A percentile compares a stretch with the other conserved stretches of the same genome.
phyloP scores from a whole-genome alignment of 257 asterid genomes.

The Capsicum rhomboideum region DNA sequence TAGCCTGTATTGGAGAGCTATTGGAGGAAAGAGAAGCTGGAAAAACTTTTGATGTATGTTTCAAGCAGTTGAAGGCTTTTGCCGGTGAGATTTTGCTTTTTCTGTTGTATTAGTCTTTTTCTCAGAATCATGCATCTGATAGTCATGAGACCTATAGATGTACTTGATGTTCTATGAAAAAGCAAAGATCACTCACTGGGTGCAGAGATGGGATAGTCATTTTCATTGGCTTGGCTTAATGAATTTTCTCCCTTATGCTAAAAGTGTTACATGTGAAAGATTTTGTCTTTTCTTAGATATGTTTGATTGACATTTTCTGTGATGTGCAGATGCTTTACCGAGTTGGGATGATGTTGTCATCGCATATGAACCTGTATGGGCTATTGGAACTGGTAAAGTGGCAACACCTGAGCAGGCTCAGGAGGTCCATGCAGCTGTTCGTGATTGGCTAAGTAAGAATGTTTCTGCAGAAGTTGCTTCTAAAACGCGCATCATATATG shows the following conservation, averaged over 20 bases:
- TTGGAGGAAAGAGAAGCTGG: conserved; percentile 92
- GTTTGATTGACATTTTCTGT: background rate
- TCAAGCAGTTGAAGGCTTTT: conserved; percentile 78
- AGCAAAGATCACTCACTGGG: background rate
- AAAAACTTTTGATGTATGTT: conserved; percentile 93
- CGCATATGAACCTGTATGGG: conserved; percentile 99
- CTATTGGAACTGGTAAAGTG: conserved; percentile 99
- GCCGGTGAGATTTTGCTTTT: conserved; percentile 35
- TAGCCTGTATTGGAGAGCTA: conserved; percentile 97
- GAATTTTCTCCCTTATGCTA: background rate
- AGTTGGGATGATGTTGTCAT: conserved; percentile 88
- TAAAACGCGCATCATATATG: conserved; percentile 81
- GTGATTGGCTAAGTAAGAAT: conserved; percentile 91
- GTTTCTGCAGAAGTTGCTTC: conserved; percentile 89
- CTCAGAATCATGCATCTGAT: background rate
- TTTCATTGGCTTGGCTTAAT: background rate
- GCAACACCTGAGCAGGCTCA: conserved; percentile 99
- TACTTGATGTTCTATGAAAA: background rate
- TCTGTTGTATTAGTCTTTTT: background rate
- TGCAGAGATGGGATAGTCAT: background rate
- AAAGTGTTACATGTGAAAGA: background rate
- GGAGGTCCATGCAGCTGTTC: conserved; percentile 90
- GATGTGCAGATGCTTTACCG: conserved; percentile 69
- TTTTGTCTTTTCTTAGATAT: background rate
- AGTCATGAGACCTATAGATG: background rate